phyloP scores from a whole-genome alignment of 2,329 filamentous ascomycete genomes.

The Microsporum canis region DNA sequence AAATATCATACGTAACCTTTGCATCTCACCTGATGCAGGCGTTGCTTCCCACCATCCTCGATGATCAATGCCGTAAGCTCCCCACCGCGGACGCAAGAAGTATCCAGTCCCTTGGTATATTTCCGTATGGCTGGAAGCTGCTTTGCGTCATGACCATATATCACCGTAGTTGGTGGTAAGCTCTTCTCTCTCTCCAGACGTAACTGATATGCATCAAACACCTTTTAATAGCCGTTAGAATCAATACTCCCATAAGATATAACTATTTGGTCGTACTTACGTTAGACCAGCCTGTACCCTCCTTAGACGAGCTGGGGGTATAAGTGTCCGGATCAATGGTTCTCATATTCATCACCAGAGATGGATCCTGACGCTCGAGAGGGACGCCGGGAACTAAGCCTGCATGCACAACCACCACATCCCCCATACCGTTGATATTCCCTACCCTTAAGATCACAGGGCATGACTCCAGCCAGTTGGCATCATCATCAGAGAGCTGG shows the following conservation, averaged over 20 bases:
- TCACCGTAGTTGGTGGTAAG: constrained; percentile 50
- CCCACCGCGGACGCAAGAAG: constrained; percentile 65
- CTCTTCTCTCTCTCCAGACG: constrained; percentile 5
- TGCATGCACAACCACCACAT: constrained; percentile 69
- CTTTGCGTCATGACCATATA: constrained; percentile 81
- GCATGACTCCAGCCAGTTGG: constrained; percentile 56
- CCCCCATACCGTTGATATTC: constrained; percentile 46
- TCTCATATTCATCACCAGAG: constrained; percentile 85
- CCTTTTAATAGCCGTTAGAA: constrained; percentile 16
- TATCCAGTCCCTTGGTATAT: constrained; percentile 78
- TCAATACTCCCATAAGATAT: neutral
- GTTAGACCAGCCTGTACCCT: constrained; percentile 56
- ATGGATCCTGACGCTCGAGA: constrained; percentile 61
- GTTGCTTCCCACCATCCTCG: constrained; percentile 41
- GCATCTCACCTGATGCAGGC: constrained; percentile 35
- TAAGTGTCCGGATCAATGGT: constrained; percentile 56
- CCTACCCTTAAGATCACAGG: constrained; percentile 71
- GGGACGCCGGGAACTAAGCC: constrained; percentile 68
- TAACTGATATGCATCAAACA: constrained; percentile 43
- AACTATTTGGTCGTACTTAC: constrained; percentile 21
- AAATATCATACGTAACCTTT: constrained; percentile 14
- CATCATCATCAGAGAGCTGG: constrained; percentile 48
- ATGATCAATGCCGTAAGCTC: constrained; percentile 68
- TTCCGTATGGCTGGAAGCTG: constrained; percentile 53
- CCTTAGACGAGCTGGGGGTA: constrained; percentile 41